Conservation (phyloP, 2,329 filamentous ascomycete genomes). For the Leptographium flavum region DNA sequence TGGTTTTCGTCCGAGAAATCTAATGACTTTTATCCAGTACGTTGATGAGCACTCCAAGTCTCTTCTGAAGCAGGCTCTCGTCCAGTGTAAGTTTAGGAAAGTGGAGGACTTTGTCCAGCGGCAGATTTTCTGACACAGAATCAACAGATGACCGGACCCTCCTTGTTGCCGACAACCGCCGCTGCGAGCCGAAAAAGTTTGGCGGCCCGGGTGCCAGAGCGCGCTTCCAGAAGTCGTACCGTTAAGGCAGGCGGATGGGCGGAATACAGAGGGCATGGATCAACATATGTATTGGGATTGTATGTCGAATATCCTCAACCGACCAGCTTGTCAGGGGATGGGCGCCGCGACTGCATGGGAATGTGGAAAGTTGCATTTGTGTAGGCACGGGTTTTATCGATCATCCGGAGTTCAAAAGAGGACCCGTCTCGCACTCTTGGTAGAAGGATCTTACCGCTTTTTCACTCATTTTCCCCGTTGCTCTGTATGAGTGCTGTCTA, state of each 20-base stretch:
- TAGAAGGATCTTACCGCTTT: slow-evolving; percentile 12
- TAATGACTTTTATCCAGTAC: slow-evolving; percentile 75
- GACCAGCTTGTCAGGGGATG: neutral
- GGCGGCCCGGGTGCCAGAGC: slow-evolving; percentile 85
- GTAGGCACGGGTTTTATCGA: slow-evolving; percentile 5
- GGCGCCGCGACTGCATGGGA: neutral
- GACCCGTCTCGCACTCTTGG: neutral
- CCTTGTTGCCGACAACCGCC: slow-evolving; percentile 97
- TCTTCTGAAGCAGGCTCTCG: slow-evolving; percentile 92
- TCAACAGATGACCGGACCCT: slow-evolving; percentile 34
- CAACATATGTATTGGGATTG: neutral
- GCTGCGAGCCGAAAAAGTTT: slow-evolving; percentile 98
- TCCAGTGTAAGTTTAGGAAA: slow-evolving; percentile 41
- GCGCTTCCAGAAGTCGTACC: slow-evolving; percentile 98
- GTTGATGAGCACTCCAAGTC: slow-evolving; percentile 99
- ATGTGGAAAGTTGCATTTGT: slow-evolving; percentile 4
- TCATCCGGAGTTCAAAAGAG: slow-evolving; percentile 8
- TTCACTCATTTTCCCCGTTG: slow-evolving; percentile 26
- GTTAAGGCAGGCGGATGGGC: slow-evolving; percentile 43
- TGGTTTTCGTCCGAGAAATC: slow-evolving; percentile 45
- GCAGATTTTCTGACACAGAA: neutral
- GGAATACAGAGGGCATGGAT: neutral
- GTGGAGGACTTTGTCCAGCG: neutral
- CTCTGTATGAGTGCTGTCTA: slow-evolving; percentile 20
- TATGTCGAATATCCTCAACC: neutral